These are phyloP conservation scores for Penstemon eatonii DNA, from an alignment of 257 asterid species.

Conservation along the genomic window DNA sequence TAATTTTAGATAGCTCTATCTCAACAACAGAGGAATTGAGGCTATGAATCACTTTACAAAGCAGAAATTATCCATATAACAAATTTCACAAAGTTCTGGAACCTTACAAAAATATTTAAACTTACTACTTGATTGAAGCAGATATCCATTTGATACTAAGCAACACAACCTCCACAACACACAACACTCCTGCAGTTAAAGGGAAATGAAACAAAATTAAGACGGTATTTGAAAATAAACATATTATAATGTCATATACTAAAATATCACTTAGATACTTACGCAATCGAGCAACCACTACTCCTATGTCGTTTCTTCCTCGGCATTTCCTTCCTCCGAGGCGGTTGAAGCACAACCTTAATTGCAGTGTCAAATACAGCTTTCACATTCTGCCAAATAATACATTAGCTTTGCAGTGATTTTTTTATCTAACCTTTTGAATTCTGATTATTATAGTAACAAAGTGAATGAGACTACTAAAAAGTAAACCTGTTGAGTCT, in stretches of 20 bases:
- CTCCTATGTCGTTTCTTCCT: conserved; percentile 58
- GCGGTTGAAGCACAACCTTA: conserved; percentile 91
- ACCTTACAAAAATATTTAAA: no score
- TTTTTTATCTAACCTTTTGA: no score
- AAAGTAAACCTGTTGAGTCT: conserved; percentile 80
- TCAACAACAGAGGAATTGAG: no score
- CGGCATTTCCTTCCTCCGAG: conserved; percentile 72
- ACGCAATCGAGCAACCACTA: conserved; percentile 82
- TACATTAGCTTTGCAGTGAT: conserved; percentile 2
- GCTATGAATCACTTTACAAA: no score
- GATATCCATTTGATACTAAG: conserved; percentile 26
- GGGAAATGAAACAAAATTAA: conserved; percentile 5
- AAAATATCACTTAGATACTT: conserved; percentile 31
- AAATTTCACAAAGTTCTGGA: no score
- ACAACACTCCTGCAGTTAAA: conserved; percentile 57
- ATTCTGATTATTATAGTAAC: background rate
- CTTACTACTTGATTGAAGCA: no score
- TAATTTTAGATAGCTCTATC: no score
- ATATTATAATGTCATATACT: background rate
- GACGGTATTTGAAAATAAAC: background rate
- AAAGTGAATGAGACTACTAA: background rate
- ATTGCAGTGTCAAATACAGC: conserved; percentile 93
- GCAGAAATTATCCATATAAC: no score
- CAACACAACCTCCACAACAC: conserved; percentile 71
- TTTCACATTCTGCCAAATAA: conserved; percentile 70